Conservation (phyloP, 805 yeast genomes). For the Pichia ethanolica region DNA sequence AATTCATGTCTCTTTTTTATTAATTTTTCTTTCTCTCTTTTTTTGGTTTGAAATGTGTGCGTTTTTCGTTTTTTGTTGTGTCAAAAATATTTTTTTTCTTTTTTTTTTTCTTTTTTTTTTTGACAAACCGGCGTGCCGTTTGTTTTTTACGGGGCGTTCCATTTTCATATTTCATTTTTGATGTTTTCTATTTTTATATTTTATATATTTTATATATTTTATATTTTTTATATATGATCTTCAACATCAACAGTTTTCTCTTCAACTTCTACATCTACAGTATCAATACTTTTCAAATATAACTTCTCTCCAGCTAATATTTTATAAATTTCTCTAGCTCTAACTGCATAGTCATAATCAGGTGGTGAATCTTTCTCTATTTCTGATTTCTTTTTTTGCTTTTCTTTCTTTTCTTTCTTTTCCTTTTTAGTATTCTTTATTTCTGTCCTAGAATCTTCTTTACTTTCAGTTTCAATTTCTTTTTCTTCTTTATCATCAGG, state of each 20-base stretch:
- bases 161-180: no score
- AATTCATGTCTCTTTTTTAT: no score
- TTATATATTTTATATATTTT: background rate
- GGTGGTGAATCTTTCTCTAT: constrained; percentile 3
- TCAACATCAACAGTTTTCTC: constrained; percentile 16
- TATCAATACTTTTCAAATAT: constrained; percentile 1
- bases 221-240: constrained; percentile 8
- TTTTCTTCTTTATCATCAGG: background rate
- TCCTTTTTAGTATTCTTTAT: constrained; percentile 10
- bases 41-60: no score
- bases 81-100: no score
- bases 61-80: no score
- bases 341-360: constrained; percentile 10
- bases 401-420: no score
- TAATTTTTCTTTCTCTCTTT: no score
- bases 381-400: constrained; percentile 10
- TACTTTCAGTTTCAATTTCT: background rate
- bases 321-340: constrained; percentile 11
- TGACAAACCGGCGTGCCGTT: no score
- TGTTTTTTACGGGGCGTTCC: no score
- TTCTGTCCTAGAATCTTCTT: no score
- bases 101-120: no score
- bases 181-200: no score
- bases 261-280: background rate
- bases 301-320: constrained; percentile 2